A percentile compares a stretch with the other conserved stretches of the same genome.
These are phyloP conservation scores for Monosporascus sp. DNA, from an alignment of 2,329 filamentous ascomycete species.

Conservation along the genomic window DNA sequence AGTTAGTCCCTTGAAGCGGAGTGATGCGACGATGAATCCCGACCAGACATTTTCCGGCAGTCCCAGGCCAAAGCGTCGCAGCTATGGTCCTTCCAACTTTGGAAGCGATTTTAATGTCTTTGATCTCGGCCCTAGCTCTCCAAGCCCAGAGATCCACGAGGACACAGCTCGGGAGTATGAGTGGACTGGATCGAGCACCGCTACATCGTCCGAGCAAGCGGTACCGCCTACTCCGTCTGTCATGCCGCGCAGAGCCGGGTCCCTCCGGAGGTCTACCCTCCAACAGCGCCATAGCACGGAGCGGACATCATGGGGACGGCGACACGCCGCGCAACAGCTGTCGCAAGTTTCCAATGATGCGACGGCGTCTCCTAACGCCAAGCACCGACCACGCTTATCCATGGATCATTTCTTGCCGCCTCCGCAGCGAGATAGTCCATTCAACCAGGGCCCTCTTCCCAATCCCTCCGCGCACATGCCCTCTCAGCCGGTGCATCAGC, in stretches of 20 bases:
- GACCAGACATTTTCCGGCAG: slow-evolving; percentile 75
- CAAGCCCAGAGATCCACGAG: slow-evolving; percentile 47
- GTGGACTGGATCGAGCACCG: slow-evolving; percentile 33
- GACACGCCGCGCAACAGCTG: slow-evolving; percentile 51
- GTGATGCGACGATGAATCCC: slow-evolving; percentile 82
- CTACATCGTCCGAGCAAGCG: slow-evolving; percentile 33
- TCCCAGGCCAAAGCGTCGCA: slow-evolving; percentile 86
- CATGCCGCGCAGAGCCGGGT: slow-evolving; percentile 65
- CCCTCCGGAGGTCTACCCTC: slow-evolving; percentile 78
- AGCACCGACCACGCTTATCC: slow-evolving; percentile 67
- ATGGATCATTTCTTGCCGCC: slow-evolving; percentile 72
- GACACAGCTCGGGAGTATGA: slow-evolving; percentile 48
- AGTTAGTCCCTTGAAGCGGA: slow-evolving; percentile 85
- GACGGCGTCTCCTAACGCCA: slow-evolving; percentile 45
- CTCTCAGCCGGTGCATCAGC: slow-evolving; percentile 44
- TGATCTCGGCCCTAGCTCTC: slow-evolving; percentile 45
- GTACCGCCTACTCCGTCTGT: slow-evolving; percentile 45
- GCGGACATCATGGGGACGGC: slow-evolving; percentile 56
- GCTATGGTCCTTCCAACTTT: slow-evolving; percentile 67
- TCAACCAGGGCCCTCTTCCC: slow-evolving; percentile 47
- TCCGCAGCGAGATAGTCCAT: slow-evolving; percentile 56
- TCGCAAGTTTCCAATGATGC: slow-evolving; percentile 47
- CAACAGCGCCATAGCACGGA: slow-evolving; percentile 71
- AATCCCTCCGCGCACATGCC: slow-evolving; percentile 48
- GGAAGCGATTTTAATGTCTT: slow-evolving; percentile 68